A percentile compares a stretch with the other conserved stretches of the same genome.
Conservation (phyloP, 306 rosid species). For the Calophaca sinica region DNA sequence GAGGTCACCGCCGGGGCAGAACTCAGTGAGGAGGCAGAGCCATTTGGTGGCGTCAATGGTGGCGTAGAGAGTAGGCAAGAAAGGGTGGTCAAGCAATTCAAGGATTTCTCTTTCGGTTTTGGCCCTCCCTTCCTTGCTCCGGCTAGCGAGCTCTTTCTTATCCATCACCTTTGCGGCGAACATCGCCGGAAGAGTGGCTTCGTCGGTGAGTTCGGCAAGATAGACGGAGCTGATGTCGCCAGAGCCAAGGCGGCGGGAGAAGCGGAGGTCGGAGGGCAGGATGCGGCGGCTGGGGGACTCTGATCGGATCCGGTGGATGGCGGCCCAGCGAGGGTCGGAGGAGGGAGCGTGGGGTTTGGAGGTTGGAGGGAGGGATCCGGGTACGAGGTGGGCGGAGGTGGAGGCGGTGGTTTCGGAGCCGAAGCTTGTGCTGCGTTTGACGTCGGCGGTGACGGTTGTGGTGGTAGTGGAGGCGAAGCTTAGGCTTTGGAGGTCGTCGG, state of each 20-base stretch:
- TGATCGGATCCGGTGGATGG: conserved; percentile 77
- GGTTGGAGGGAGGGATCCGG: conserved; percentile 22
- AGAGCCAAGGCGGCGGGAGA: conserved; percentile 69
- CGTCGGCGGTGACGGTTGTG: conserved; percentile 53
- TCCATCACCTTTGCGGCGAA: conserved; percentile 91
- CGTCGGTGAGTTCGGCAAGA: conserved; percentile 60
- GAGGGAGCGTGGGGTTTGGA: conserved; percentile 66
- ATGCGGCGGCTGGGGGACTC: conserved; percentile 61
- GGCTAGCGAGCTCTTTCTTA: conserved; percentile 71
- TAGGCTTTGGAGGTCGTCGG: conserved; percentile 80
- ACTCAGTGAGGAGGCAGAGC: conserved; percentile 80
- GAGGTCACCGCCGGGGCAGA: conserved; percentile 91
- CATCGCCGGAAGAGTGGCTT: conserved; percentile 37
- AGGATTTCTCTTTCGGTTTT: conserved; percentile 80
- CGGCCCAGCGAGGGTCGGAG: conserved; percentile 76
- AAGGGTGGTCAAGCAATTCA: conserved; percentile 73
- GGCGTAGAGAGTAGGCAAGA: conserved; percentile 81
- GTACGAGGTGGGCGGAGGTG: conserved; percentile 53
- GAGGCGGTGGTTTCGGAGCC: conserved; percentile 76
- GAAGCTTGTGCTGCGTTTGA: conserved; percentile 78
- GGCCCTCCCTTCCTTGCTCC: conserved; percentile 85
- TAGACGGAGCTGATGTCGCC: conserved; percentile 88
- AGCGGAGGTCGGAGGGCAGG: conserved; percentile 71
- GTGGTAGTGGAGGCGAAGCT: conserved; percentile 80
- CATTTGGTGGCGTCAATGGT: conserved; percentile 70